Base-by-base conservation (phyloP, 2,329 filamentous ascomycete species). In the Talaromyces amestolkiae region DNA sequence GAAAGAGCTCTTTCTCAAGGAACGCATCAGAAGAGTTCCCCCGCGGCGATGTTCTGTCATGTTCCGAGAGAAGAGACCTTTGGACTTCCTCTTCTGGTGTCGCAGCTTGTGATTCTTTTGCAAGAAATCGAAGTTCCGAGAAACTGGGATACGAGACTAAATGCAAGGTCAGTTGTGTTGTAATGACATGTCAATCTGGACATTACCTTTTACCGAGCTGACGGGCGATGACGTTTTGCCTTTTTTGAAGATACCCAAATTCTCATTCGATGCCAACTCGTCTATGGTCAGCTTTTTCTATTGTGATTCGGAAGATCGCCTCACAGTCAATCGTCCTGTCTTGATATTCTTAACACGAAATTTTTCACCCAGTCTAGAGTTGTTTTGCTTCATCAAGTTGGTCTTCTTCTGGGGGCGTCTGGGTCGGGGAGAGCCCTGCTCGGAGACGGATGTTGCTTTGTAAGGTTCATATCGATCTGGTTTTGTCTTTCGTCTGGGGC, bases 261-360 rank as follows among this genome's bases (percentile, higher is more conserved):
- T 70, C 8, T 59, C 41, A 9, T 65, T 64, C 17, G 63, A 65
- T 27, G 65, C 69, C n/a, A 77, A 66, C 76, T 78, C 49, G 19
- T 1, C 63, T 45, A 45, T 53, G 17, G 43, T 62, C 54, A 60
- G 58, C 51, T 27, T 31, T 11, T 39, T 19, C 35, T 27, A 19
- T 33, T 49, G 22, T 47, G 15, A 22, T 37, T 27, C 1, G 41
- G 56, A 15, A 19, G 10, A 24, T 37, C 19, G 22, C 22, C 80
- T 70, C 72, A 87, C 85, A 17, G 85, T 87, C 61, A 87, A 75
- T 10, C 84, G 81, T n/a, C 80, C 76, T 58, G 80, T 79, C 11
- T 81, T 74, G 49, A 90, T 81, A 61, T 83, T 83, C 3, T 81
- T 74, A 0, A 87, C 87, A 13, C 77, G 77, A 67, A 89, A 90